Base-by-base conservation (phyloP, 331 rosid species). In the Malus hybrid region DNA sequence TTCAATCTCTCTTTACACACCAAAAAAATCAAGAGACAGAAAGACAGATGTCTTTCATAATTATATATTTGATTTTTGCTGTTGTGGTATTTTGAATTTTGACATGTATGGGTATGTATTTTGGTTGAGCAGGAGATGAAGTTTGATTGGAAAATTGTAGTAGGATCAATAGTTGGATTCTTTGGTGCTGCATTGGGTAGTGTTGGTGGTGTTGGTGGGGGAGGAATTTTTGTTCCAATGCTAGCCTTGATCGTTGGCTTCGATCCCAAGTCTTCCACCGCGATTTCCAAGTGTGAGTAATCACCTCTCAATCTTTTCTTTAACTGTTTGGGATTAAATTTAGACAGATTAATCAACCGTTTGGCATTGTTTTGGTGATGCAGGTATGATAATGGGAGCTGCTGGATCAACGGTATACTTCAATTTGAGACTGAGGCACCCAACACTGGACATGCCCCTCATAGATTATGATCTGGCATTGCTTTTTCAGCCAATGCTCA, bases 361-460 rank as follows among this genome's bases (percentile, higher is more conserved):
- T 5, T 64, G 13, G 24, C 36, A 28, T 27, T 3, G 10, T 62
- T 12, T 62, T 24, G 69, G 54, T 27, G n/a, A 9, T 65, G 74
- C 79, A 90, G 96, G 96, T 82, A 91, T 91, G 96, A 87, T 90
- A 8, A 89, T 86, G 88, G 96, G 96, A 18, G 96, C 96, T 36
- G 96, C 96, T 13, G 92, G 88, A 19, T 91, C 93, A 78, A 87
- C 89, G 16, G 93, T 86, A 9, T 91, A 87, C 82, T 91, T 88
- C 79, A 91, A 91, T 77, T 63, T 91, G 81, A 85, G 92, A 68
- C 90, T 91, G 6, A 87, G 92, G 54, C 96, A 91, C 77, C 96
- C 96, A 50, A 86, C 93, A 76, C 76, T 91, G 56, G 96, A 87
- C 57, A 82, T 87, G 82, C 92, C 96, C 56, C 86, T 87, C 4